These are phyloP conservation scores for Ophiostoma sp. DNA, from an alignment of 2,329 filamentous ascomycete genomes.

Conservation along the genomic window DNA sequence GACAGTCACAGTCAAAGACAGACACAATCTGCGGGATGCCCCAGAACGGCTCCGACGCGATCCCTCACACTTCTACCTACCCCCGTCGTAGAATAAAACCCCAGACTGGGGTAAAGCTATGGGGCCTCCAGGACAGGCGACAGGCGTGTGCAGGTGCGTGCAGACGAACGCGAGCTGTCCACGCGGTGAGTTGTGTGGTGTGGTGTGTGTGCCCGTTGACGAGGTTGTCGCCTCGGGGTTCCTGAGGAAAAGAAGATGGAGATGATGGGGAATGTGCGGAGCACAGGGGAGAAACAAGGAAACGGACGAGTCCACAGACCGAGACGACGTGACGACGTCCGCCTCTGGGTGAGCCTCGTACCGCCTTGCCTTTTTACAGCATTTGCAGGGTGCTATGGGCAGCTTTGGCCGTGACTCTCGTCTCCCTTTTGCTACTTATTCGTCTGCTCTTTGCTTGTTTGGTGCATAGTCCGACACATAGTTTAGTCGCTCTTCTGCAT, in stretches of 20 bases:
- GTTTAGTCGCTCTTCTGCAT: neutral
- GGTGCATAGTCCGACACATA: neutral
- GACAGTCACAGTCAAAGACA: neutral
- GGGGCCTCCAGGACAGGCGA: neutral
- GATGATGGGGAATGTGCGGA: neutral
- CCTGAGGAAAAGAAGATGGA: neutral
- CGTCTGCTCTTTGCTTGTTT: neutral
- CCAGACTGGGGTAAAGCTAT: conserved; percentile 6
- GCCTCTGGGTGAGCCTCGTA: neutral
- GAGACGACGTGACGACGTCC: neutral
- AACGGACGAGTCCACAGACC: neutral
- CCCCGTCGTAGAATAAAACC: neutral
- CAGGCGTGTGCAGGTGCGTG: neutral
- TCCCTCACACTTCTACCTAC: neutral
- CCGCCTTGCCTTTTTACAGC: neutral
- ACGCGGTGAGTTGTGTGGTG: neutral
- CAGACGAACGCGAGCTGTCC: neutral
- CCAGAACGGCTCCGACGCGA: conserved; percentile 5
- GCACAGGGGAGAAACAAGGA: neutral
- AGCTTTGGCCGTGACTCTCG: neutral
- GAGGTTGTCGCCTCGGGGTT: neutral
- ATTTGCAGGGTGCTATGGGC: neutral
- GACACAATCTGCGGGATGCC: conserved; percentile 1
- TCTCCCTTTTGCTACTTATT: neutral
- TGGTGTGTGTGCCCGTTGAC: neutral